Percentiles rank a stretch among this genome's conserved stretches.
phyloP scores from a whole-genome alignment of 2,329 filamentous ascomycete species.

The Penicillium griseofulvum region DNA sequence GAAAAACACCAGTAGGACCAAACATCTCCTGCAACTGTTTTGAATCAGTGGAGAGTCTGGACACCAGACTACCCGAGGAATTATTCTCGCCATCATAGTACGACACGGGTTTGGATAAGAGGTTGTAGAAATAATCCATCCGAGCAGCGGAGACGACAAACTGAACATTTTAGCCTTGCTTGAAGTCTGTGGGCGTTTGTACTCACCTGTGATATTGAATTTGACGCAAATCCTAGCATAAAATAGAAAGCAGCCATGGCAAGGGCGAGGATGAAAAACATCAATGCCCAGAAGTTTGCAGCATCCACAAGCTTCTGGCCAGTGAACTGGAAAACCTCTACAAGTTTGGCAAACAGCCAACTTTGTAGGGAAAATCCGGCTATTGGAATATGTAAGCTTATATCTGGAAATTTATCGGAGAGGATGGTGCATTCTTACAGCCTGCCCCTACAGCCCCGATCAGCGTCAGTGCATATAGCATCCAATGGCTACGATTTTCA shows the following conservation, averaged over 20 bases:
- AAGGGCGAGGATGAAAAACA: conserved; percentile 57
- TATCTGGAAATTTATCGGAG: neutral
- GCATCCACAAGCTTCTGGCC: conserved; percentile 38
- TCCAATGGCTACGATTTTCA: conserved; percentile 3
- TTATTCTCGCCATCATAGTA: conserved; percentile 50
- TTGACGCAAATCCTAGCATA: conserved; percentile 46
- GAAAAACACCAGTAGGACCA: conserved; percentile 46
- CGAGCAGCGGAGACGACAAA: conserved; percentile 39
- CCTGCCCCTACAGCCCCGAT: conserved; percentile 2
- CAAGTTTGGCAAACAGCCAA: conserved; percentile 49
- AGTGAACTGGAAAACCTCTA: conserved; percentile 48
- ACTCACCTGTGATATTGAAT: conserved; percentile 47
- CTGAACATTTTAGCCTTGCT: conserved; percentile 20
- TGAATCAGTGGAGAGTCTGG: conserved; percentile 49
- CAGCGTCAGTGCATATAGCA: neutral
- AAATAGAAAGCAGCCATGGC: conserved; percentile 47
- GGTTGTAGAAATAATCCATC: conserved; percentile 27
- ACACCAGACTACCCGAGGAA: conserved; percentile 49
- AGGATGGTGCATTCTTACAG: neutral
- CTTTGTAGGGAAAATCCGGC: conserved; percentile 37
- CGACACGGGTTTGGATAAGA: conserved; percentile 43
- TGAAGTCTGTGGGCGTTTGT: neutral
- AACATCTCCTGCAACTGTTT: conserved; percentile 52
- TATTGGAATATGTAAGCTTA: conserved; percentile 2
- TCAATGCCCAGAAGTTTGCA: conserved; percentile 54